Evolutionary conservation across 169 alveolate species (phyloP).

Genomic region (Plasmodium billcollinsi): DNA sequence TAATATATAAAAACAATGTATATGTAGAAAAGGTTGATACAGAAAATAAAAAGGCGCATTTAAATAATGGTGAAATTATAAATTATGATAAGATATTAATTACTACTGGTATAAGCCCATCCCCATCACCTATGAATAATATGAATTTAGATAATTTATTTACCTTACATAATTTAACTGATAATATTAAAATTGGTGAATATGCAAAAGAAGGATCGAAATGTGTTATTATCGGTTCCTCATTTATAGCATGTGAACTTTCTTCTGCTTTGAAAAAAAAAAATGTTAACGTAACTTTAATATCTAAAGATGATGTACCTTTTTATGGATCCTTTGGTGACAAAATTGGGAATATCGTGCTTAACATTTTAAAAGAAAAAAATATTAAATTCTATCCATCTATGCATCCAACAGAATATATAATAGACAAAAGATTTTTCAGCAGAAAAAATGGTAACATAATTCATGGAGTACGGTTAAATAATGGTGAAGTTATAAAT

Average conservation of each 20-base stretch:
- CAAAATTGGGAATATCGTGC: constrained; percentile 78
- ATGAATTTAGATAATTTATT: constrained; percentile 64
- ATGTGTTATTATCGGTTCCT: constrained; percentile 85
- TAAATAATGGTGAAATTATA: constrained; percentile 82
- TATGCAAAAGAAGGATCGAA: constrained; percentile 79
- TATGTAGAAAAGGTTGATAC: constrained; percentile 78
- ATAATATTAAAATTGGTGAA: constrained; percentile 50
- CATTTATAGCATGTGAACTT: constrained; percentile 86
- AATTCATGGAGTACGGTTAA: constrained; percentile 80
- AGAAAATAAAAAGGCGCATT: constrained; percentile 76
- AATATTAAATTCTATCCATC: constrained; percentile 78
- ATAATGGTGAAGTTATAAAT: constrained; percentile 77
- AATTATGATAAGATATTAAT: constrained; percentile 82
- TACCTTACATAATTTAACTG: constrained; percentile 81
- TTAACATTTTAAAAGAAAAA: constrained; percentile 77
- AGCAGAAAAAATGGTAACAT: constrained; percentile 54
- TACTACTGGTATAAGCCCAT: constrained; percentile 82
- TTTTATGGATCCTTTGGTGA: constrained; percentile 79
- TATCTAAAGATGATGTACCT: constrained; percentile 81
- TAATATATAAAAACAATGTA: constrained; percentile 77
- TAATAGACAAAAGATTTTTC: constrained; percentile 28
- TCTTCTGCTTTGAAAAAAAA: constrained; percentile 81
- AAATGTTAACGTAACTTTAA: constrained; percentile 82
- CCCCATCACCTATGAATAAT: constrained; percentile 35
- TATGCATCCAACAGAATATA: constrained; percentile 70